Conservation (phyloP, 176 grass and related monocot species). For the Metroxylon sagu region DNA sequence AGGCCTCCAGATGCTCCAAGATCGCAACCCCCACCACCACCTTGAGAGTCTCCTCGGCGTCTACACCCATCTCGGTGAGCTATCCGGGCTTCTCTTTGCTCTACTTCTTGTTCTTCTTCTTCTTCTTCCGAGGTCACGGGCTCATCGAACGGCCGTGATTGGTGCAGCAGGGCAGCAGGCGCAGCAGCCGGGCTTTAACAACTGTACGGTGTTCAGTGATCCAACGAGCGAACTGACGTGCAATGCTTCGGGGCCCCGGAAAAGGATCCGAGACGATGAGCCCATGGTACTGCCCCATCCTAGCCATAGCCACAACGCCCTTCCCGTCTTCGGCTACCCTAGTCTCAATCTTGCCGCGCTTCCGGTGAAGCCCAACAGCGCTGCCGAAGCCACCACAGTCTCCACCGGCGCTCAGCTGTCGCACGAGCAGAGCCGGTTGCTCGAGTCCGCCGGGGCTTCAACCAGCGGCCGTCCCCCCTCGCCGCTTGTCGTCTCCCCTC, state of each 20-base stretch:
- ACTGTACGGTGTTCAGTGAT: background rate
- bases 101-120: too few relatives aligned
- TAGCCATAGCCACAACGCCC: background rate
- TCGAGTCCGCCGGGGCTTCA: conserved; percentile 14
- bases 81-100: too few relatives aligned
- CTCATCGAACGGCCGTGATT: too few relatives aligned
- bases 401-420: background rate
- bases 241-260: background rate
- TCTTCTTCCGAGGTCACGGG: too few relatives aligned
- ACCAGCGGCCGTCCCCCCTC: conserved; percentile 19
- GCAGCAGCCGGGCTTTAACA: background rate
- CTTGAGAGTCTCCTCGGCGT: background rate
- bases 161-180: too few relatives aligned
- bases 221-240: conserved; percentile 3
- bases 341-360: background rate
- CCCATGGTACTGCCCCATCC: background rate
- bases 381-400: background rate
- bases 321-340: background rate
- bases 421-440: background rate
- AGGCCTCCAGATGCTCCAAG: conserved; percentile 1
- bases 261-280: background rate
- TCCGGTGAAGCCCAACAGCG: background rate
- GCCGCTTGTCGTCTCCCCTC: too few relatives aligned
- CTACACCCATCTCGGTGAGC: conserved; percentile 5
- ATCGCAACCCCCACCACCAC: background rate